These are phyloP conservation scores for Cenchrus americanus DNA, from an alignment of 176 grass and related monocot genomes.

Conservation along the genomic window DNA sequence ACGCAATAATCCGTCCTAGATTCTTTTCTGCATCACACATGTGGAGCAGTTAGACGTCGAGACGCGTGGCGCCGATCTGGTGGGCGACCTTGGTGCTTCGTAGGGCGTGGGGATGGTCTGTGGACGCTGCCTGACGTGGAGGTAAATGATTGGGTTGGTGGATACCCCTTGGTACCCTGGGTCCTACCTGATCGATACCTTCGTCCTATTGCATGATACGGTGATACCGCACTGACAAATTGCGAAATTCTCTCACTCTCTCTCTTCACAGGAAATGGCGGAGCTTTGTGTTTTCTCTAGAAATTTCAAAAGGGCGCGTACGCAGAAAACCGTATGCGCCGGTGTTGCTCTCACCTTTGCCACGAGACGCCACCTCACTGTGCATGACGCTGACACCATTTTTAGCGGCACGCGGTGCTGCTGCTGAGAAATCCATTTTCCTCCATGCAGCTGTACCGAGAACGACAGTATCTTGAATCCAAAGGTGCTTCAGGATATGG, in stretches of 20 bases:
- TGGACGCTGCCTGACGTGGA: conserved; percentile 38
- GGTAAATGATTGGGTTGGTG: conserved; percentile 36
- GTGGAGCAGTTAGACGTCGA: background rate
- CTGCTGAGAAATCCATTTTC: background rate
- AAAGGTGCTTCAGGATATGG: background rate
- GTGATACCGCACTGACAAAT: background rate
- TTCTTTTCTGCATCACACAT: background rate
- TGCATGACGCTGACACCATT: background rate
- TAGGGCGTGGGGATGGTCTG: background rate
- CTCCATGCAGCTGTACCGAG: background rate
- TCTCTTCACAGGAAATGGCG: background rate
- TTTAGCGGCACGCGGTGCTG: background rate
- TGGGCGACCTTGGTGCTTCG: background rate
- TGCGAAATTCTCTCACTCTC: background rate
- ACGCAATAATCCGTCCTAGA: background rate
- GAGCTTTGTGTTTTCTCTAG: background rate
- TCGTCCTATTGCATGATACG: background rate
- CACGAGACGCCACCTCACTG: background rate
- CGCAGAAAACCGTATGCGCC: background rate
- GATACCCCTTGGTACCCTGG: conserved; percentile 46
- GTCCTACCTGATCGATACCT: conserved; percentile 30
- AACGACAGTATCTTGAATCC: background rate
- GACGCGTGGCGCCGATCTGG: background rate
- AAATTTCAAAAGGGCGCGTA: background rate
- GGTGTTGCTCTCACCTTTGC: background rate